These are phyloP conservation scores for Penicillium canariense DNA, from an alignment of 495 filamentous ascomycete genomes.

Conservation along the genomic window DNA sequence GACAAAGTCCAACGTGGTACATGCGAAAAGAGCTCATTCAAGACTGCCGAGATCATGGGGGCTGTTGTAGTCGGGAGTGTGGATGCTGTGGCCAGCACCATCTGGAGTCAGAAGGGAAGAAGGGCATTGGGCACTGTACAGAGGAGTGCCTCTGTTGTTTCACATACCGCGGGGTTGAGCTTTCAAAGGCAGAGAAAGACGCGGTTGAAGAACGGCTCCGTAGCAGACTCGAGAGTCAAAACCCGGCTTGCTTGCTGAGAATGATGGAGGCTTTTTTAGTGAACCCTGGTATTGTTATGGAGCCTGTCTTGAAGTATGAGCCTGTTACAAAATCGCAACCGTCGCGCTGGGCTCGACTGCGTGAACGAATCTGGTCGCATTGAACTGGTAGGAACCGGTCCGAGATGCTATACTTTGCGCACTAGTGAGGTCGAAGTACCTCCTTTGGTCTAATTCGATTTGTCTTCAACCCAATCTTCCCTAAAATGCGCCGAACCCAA, in stretches of 20 bases:
- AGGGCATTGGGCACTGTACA: slow-evolving; percentile 9
- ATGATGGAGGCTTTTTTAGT: neutral
- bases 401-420: too few species aligned
- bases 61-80: slow-evolving; percentile 7
- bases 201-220: neutral
- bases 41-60: slow-evolving; percentile 1
- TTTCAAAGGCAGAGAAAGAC: too few species aligned
- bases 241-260: neutral
- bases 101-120: neutral
- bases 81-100: slow-evolving; percentile 7
- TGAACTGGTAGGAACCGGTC: too few species aligned
- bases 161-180: neutral
- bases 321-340: too few species aligned
- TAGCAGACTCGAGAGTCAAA: neutral
- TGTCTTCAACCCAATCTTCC: too few species aligned
- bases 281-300: too few species aligned
- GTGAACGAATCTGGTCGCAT: too few species aligned
- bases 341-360: too few species aligned
- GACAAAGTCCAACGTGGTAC: slow-evolving; percentile 2
- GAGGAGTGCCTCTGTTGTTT: slow-evolving; percentile 3
- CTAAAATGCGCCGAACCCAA: too few species aligned
- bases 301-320: too few species aligned
- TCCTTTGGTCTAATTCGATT: too few species aligned
- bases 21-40: slow-evolving; percentile 3
- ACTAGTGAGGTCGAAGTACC: too few species aligned